phyloP scores from a whole-genome alignment of 2,329 filamentous ascomycete genomes.

The Fonsecaea erecta region DNA sequence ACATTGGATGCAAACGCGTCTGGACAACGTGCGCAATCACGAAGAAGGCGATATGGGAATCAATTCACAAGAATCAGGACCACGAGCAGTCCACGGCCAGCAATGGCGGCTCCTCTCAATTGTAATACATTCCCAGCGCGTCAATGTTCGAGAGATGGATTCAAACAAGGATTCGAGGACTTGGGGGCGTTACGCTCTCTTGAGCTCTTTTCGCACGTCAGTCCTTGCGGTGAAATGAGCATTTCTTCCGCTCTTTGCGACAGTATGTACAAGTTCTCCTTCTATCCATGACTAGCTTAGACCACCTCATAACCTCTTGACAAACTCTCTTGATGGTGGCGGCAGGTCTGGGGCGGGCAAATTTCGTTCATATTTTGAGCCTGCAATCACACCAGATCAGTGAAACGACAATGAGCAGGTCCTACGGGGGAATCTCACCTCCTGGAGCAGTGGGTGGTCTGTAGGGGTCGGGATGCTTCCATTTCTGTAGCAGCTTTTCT shows the following conservation, averaged over 20 bases:
- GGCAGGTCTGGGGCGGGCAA: constrained; percentile 77
- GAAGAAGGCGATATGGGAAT: neutral
- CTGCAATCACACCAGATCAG: constrained; percentile 52
- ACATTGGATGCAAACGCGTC: neutral
- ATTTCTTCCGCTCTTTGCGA: constrained; percentile 6
- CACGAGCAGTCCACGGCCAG: neutral
- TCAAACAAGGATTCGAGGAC: neutral
- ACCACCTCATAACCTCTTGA: constrained; percentile 36
- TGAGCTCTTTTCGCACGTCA: neutral
- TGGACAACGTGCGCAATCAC: neutral
- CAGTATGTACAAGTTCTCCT: constrained; percentile 31
- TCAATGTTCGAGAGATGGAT: neutral
- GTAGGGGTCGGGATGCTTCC: constrained; percentile 98
- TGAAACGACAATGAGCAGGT: neutral
- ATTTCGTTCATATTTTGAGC: constrained; percentile 96
- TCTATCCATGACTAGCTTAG: neutral
- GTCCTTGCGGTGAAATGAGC: neutral
- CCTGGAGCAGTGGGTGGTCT: constrained; percentile 86
- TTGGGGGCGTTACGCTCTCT: neutral
- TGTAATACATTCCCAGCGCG: neutral
- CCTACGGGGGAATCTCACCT: constrained; percentile 61
- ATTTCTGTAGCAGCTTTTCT: constrained; percentile 83
- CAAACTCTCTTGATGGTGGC: constrained; percentile 40
- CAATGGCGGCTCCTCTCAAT: neutral
- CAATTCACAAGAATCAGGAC: neutral